Evolutionary conservation across 2,329 filamentous ascomycete genomes (phyloP).

Genomic region (Tolypocladium capitatum): DNA sequence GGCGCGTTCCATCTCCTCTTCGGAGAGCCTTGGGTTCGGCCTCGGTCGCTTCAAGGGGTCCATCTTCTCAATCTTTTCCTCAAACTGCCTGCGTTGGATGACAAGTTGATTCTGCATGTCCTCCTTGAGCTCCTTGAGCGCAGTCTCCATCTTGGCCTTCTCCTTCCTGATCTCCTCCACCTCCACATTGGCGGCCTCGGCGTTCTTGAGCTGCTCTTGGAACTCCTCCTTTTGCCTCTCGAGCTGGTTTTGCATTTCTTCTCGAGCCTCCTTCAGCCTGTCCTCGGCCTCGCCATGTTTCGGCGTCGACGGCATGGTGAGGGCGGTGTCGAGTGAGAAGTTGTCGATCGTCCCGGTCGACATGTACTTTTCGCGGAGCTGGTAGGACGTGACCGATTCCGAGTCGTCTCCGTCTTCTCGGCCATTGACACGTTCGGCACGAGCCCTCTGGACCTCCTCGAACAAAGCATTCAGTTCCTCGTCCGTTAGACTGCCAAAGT

Average conservation of each 20-base stretch:
- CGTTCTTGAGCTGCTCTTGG: slow-evolving; percentile 60
- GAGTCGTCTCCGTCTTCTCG: slow-evolving; percentile 79
- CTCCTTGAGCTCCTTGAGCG: slow-evolving; percentile 61
- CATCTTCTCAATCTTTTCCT: slow-evolving; percentile 69
- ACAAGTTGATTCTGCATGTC: slow-evolving; percentile 82
- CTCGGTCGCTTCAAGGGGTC: slow-evolving; percentile 49
- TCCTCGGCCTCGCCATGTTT: slow-evolving; percentile 66
- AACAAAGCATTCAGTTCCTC: slow-evolving; percentile 90
- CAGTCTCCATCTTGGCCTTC: slow-evolving; percentile 75
- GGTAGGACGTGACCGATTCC: slow-evolving; percentile 80
- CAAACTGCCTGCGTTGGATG: slow-evolving; percentile 71
- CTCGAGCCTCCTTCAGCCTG: slow-evolving; percentile 57
- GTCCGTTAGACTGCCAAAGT: slow-evolving; percentile 78
- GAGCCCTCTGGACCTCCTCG: slow-evolving; percentile 80
- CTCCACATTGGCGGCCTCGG: slow-evolving; percentile 62
- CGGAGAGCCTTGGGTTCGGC: slow-evolving; percentile 50
- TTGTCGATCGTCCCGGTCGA: slow-evolving; percentile 92
- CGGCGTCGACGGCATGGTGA: slow-evolving; percentile 91
- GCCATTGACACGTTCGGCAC: slow-evolving; percentile 58
- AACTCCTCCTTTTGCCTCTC: slow-evolving; percentile 78
- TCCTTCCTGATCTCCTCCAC: slow-evolving; percentile 74
- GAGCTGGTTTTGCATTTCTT: slow-evolving; percentile 72
- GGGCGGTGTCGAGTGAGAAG: slow-evolving; percentile 82
- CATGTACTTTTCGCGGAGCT: slow-evolving; percentile 85
- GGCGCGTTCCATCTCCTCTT: slow-evolving; percentile 59